These are phyloP conservation scores for Licmophora abbreviata DNA, from an alignment of 108 stramenopile species.

Conservation along the genomic window DNA sequence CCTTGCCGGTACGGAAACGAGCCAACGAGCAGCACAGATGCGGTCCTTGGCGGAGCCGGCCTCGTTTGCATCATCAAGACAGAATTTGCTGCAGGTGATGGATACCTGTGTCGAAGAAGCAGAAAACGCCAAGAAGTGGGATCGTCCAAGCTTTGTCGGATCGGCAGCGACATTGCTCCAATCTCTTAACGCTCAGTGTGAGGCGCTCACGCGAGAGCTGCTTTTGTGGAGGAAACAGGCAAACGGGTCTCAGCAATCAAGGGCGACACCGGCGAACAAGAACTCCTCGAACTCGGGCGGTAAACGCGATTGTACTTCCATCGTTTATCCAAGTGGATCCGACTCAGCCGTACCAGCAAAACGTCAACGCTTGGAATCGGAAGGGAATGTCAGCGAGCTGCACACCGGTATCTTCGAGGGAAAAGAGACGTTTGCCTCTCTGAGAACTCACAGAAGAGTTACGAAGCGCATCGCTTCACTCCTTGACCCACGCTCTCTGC, in stretches of 20 bases:
- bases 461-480: constrained; percentile 26
- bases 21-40: constrained; percentile 36
- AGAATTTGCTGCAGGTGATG: constrained; percentile 23
- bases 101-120: constrained; percentile 41
- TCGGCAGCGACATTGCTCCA: constrained; percentile 65
- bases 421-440: not conserved
- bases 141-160: constrained; percentile 74
- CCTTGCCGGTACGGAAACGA: constrained; percentile 65
- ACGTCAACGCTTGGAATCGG: constrained; percentile 5
- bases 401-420: no score
- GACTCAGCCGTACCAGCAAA: constrained; percentile 6
- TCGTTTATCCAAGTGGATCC: no score
- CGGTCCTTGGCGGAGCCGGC: not conserved
- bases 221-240: no score
- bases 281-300: no score
- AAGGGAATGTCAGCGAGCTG: constrained; percentile 6
- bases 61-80: constrained; percentile 5
- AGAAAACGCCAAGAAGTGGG: constrained; percentile 77
- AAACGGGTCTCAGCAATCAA: no score
- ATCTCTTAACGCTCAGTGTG: constrained; percentile 71
- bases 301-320: no score
- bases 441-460: constrained; percentile 1
- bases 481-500: constrained; percentile 54
- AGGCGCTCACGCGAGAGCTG: constrained; percentile 65
- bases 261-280: no score